phyloP scores from a whole-genome alignment of 2,329 filamentous ascomycete genomes.

The Arthrobotrys conoides region DNA sequence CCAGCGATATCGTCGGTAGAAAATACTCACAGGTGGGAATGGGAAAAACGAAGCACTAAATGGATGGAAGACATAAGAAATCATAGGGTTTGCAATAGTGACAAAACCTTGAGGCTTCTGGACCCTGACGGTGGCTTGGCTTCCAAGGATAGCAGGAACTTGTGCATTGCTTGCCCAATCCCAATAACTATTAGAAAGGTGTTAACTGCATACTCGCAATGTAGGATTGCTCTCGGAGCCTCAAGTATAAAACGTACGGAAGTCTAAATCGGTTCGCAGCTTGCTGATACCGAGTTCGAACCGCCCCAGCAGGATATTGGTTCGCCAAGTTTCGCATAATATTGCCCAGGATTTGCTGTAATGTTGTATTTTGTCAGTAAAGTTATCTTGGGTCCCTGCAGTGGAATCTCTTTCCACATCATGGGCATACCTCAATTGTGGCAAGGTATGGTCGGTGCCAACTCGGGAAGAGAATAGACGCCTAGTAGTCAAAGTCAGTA shows the following conservation, averaged over 20 bases:
- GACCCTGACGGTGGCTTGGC: slow-evolving; percentile 28
- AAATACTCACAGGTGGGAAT: slow-evolving; percentile 36
- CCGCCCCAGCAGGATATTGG: slow-evolving; percentile 27
- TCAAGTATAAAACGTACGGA: slow-evolving; percentile 29
- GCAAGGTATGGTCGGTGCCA: slow-evolving; percentile 58
- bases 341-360: slow-evolving; percentile 54
- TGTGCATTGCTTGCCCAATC: slow-evolving; percentile 55
- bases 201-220: not conserved
- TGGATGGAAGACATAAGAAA: slow-evolving; percentile 49
- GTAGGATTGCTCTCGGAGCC: not conserved
- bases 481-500: slow-evolving; percentile 32
- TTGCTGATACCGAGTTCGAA: slow-evolving; percentile 41
- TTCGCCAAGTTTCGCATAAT: slow-evolving; percentile 48
- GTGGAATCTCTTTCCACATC: not conserved
- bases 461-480: slow-evolving; percentile 55
- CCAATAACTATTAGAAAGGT: slow-evolving; percentile 40
- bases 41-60: slow-evolving; percentile 44
- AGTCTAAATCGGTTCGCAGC: slow-evolving; percentile 54
- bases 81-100: slow-evolving; percentile 43
- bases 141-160: slow-evolving; percentile 40
- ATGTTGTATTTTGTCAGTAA: slow-evolving; percentile 6
- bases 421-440: slow-evolving; percentile 42
- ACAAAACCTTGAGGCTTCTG: slow-evolving; percentile 57
- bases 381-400: not conserved
- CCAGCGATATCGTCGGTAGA: not conserved